phyloP scores from a whole-genome alignment of 768 basidiomycete species.

The Termitomyces sp. region DNA sequence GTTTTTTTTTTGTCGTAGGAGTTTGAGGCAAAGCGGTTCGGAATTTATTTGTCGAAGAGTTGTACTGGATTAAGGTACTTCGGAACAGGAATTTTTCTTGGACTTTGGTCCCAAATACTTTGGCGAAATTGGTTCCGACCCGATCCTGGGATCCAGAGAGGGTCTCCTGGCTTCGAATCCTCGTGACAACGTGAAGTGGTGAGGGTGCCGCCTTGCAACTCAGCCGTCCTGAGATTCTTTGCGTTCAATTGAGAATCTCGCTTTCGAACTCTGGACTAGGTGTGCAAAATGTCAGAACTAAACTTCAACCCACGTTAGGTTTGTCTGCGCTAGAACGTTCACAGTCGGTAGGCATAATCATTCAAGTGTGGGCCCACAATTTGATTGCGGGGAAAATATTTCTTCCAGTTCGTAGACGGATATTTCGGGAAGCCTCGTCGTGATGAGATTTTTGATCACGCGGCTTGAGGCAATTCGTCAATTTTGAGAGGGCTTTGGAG shows the following conservation, averaged over 20 bases:
- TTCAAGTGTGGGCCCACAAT: background rate
- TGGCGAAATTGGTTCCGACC: background rate
- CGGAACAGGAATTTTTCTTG: background rate
- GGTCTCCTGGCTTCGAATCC: background rate
- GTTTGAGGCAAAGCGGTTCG: background rate
- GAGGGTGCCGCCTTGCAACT: background rate
- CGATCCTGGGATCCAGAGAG: background rate
- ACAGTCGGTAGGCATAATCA: background rate
- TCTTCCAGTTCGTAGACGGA: background rate
- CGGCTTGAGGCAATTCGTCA: background rate
- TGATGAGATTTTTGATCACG: background rate
- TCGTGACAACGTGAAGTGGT: background rate
- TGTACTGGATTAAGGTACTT: background rate
- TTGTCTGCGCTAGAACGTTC: background rate
- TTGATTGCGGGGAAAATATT: background rate
- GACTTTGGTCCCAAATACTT: too few species aligned
- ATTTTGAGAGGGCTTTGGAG: background rate
- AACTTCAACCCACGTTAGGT: background rate
- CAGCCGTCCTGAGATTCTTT: background rate
- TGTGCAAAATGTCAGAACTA: background rate
- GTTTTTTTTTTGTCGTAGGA: background rate
- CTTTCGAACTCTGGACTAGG: background rate
- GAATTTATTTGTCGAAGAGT: background rate
- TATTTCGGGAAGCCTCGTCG: background rate
- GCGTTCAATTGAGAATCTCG: background rate